These are phyloP conservation scores for Vanilla planifolia DNA, from an alignment of 106 monocot genomes.

Conservation along the genomic window DNA sequence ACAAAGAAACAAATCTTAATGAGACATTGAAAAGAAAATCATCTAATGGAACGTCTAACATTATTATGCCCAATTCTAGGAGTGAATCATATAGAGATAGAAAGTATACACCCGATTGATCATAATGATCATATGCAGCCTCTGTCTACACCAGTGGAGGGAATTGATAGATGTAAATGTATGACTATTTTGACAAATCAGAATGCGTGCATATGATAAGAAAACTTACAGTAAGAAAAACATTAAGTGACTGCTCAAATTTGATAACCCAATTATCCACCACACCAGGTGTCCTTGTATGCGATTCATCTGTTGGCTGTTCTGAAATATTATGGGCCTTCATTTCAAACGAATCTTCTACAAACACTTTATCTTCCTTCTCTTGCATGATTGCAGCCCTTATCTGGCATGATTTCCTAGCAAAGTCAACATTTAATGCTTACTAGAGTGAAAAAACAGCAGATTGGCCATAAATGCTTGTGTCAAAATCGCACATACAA, in stretches of 20 bases:
- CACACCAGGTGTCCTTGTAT: conserved; percentile 13
- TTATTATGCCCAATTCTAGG: background rate
- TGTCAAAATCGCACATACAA: background rate
- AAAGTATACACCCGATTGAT: background rate
- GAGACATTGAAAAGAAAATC: background rate
- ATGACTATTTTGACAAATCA: background rate
- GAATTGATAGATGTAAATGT: background rate
- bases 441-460: background rate
- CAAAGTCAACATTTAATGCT: background rate
- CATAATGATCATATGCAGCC: no score
- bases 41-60: background rate
- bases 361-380: conserved; percentile 43
- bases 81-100: background rate
- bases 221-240: conserved; percentile 61
- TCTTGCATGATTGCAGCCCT: conserved; percentile 36
- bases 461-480: background rate
- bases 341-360: conserved; percentile 33
- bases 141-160: background rate
- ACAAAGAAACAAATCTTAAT: background rate
- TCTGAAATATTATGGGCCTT: conserved; percentile 17
- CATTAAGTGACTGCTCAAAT: conserved; percentile 76
- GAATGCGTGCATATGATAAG: background rate
- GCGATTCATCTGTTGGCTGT: background rate
- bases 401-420: conserved; percentile 29
- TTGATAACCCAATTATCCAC: conserved; percentile 59